phyloP scores from a whole-genome alignment of 2,329 filamentous ascomycete genomes.

The Trichoderma sp. region DNA sequence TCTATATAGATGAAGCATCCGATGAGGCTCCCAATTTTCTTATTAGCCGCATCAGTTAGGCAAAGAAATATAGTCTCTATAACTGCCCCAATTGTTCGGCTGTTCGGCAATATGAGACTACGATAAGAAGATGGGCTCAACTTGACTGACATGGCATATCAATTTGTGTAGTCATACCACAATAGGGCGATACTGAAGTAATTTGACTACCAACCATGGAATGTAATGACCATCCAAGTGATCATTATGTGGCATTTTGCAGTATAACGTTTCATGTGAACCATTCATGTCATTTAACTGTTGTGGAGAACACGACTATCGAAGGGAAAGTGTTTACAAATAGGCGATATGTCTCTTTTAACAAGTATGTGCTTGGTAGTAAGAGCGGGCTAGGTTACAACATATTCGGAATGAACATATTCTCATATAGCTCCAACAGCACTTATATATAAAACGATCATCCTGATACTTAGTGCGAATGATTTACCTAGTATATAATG shows the following conservation, averaged over 20 bases:
- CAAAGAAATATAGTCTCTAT: no score
- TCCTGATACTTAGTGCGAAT: background rate
- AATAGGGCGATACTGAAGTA: background rate
- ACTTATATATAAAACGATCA: no score
- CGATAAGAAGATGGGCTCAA: background rate
- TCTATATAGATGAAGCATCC: background rate
- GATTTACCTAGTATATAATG: background rate
- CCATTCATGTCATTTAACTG: fast-evolving
- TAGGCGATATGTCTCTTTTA: fast-evolving
- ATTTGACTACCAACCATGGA: background rate
- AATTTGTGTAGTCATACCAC: no score
- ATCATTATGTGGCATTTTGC: fast-evolving
- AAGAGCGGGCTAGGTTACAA: background rate
- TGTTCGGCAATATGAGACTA: no score
- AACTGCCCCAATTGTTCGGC: no score
- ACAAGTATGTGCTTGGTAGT: background rate
- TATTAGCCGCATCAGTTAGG: background rate
- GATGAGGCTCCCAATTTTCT: background rate
- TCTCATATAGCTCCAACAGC: no score
- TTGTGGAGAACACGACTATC: fast-evolving
- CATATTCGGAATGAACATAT: background rate
- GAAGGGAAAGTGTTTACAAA: background rate
- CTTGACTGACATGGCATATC: background rate
- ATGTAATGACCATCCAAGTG: background rate
- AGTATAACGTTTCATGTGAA: background rate